A percentile compares a stretch with the other conserved stretches of the same genome.
Conservation (phyloP, 306 rosid species). For the Dalbergia oliveri region DNA sequence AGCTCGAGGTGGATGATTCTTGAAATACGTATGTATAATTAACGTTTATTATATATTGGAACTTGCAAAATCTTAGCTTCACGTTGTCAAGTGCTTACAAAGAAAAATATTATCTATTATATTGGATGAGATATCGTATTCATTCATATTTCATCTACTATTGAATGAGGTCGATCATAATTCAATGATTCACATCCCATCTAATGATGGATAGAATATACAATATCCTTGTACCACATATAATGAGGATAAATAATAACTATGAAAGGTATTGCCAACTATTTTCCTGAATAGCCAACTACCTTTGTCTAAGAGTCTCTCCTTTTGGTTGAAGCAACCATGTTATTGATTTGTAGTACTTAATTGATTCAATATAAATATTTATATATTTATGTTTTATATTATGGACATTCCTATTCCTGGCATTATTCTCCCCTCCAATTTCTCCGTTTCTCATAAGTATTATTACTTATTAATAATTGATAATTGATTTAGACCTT, state of each 20-base stretch:
- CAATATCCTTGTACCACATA: too few species aligned
- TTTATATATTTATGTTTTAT: too few species aligned
- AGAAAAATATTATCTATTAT: too few species aligned
- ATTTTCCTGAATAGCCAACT: constrained; percentile 26
- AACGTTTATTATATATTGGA: too few species aligned
- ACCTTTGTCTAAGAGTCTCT: not conserved
- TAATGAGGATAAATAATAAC: too few species aligned
- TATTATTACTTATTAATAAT: not conserved
- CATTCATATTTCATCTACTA: too few species aligned
- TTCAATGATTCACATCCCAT: too few species aligned
- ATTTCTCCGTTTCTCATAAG: not conserved
- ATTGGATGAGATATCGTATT: too few species aligned
- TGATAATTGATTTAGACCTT: not conserved
- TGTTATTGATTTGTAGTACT: not conserved
- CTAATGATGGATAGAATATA: too few species aligned
- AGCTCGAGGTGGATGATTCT: not conserved
- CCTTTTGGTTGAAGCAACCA: not conserved
- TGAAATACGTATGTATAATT: too few species aligned
- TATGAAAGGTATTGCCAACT: constrained; percentile 2
- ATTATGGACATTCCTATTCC: constrained; percentile 2
- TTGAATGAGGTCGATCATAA: too few species aligned
- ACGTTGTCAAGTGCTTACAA: not conserved
- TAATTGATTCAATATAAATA: too few species aligned
- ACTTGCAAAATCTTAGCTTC: not conserved
- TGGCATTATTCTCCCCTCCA: constrained; percentile 8